Base-by-base conservation (phyloP, 2,329 filamentous ascomycete genomes). In the Nothophoma quercina region DNA sequence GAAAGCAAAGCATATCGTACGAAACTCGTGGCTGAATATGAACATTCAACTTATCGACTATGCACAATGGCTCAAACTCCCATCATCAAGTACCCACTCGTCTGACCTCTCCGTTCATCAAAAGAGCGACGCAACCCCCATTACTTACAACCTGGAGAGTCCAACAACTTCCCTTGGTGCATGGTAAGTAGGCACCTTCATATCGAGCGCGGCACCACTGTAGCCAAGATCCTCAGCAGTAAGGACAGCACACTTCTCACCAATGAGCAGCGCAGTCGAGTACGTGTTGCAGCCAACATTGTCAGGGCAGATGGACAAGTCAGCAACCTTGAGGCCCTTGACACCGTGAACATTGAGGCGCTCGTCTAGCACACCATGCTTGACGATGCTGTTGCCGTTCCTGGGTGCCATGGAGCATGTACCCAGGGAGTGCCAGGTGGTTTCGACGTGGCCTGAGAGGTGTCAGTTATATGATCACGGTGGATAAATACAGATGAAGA, bases 341-440 rank as follows among this genome's bases (percentile, higher is more conserved):
- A 91, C 88, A 43, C 88, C 89, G 69, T 91, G 87, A 3, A 92
- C 88, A 62, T 91, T 91, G 49, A 92, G 81, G 54, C 88, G 84
- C 74, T 90, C 88, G 68, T 92, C 89, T 29, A 92, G 76, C 0
- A 92, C 89, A 54, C 89, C 89, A 65, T 91, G 88, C 77, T 89
- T 90, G 72, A 92, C 88, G 66, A 93, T 90, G 65, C 83, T 87
- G 78, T 91, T 93, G 54, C 90, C 89, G 66, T 91, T 83, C 55
- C 77, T 82, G 4, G 89, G 89, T 0, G 88, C 88, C 88, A 92
- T 92, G 44, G 86, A 89, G 77, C 88, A 91, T 1, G 88, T 91
- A 30, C 83, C 81, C 6, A 85, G 78, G 15, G 76, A 75, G 77
- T 90, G 88, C 88, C 88, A 90, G 29, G 88, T 91, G 41, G 86